Percentiles rank a stretch among this genome's conserved stretches.
Conservation (phyloP, 768 basidiomycete genomes). For the Thelephora aurantiotincta region DNA sequence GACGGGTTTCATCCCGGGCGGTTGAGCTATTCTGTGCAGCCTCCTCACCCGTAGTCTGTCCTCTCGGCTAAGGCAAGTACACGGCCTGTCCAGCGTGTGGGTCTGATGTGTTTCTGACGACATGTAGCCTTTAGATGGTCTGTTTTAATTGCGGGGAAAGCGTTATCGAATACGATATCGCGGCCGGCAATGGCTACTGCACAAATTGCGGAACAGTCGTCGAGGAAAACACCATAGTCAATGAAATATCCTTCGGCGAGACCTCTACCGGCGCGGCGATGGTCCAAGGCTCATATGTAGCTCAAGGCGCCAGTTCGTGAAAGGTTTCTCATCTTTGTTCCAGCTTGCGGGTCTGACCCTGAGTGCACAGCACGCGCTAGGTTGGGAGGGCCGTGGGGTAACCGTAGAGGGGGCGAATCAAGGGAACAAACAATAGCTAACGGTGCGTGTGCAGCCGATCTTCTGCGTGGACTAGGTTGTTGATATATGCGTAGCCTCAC, state of each 20-base stretch:
- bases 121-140: slow-evolving; percentile 21
- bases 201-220: slow-evolving; percentile 79
- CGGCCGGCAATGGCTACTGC: slow-evolving; percentile 79
- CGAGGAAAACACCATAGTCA: slow-evolving; percentile 88
- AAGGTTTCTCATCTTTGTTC: not conserved
- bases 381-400: slow-evolving; percentile 73
- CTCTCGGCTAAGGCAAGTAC: no score
- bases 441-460: slow-evolving; percentile 32
- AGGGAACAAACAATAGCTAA: slow-evolving; percentile 87
- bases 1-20: no score
- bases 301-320: slow-evolving; percentile 75
- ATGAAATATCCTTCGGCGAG: slow-evolving; percentile 86
- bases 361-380: slow-evolving; percentile 52
- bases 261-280: slow-evolving; percentile 84
- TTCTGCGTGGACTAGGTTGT: not conserved
- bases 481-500: slow-evolving; percentile 37
- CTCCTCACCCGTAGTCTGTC: no score
- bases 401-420: slow-evolving; percentile 66
- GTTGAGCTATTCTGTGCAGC: no score
- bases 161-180: slow-evolving; percentile 74
- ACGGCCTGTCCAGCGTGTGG: no score
- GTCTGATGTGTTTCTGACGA: no score
- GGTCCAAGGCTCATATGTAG: slow-evolving; percentile 89
- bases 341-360: slow-evolving; percentile 1
- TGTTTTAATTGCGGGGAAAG: slow-evolving; percentile 73